phyloP scores from a whole-genome alignment of 148 eudicot genomes.

The Hydrangea macrophylla region DNA sequence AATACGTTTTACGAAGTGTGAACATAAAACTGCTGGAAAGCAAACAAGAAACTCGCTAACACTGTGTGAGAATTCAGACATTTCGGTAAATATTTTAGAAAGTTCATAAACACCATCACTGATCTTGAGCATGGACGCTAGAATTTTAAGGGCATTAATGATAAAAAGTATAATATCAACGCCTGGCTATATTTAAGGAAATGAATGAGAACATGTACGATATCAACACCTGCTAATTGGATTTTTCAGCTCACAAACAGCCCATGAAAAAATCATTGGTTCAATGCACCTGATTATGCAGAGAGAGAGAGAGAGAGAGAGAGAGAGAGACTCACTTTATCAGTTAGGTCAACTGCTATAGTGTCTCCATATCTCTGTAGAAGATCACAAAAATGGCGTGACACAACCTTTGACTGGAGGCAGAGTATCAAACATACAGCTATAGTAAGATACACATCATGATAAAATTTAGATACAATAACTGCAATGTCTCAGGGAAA shows the following conservation, averaged over 20 bases:
- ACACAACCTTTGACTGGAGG: constrained; percentile 69
- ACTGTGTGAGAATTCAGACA: not conserved
- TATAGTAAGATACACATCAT: constrained; percentile 8
- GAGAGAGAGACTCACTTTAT: constrained; percentile 49
- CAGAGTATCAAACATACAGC: not conserved
- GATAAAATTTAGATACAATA: not conserved
- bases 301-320: constrained; percentile 4
- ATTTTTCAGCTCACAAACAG: not conserved
- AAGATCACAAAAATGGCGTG: constrained; percentile 86
- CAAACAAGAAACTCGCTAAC: not conserved
- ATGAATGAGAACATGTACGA: no score
- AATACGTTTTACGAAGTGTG: not conserved
- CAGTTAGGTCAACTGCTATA: constrained; percentile 77
- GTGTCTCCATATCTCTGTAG: constrained; percentile 83
- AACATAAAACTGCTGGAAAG: not conserved
- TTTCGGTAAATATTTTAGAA: not conserved
- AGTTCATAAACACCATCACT: not conserved
- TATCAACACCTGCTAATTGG: not conserved
- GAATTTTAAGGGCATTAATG: not conserved
- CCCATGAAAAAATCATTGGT: not conserved
- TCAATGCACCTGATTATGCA: not conserved
- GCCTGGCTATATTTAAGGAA: not conserved
- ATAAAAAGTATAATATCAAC: no score
- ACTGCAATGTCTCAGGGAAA: constrained; percentile 3
- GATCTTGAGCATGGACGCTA: not conserved